Conservation (phyloP, 257 asterid genomes). For the Eustoma russellianum region DNA sequence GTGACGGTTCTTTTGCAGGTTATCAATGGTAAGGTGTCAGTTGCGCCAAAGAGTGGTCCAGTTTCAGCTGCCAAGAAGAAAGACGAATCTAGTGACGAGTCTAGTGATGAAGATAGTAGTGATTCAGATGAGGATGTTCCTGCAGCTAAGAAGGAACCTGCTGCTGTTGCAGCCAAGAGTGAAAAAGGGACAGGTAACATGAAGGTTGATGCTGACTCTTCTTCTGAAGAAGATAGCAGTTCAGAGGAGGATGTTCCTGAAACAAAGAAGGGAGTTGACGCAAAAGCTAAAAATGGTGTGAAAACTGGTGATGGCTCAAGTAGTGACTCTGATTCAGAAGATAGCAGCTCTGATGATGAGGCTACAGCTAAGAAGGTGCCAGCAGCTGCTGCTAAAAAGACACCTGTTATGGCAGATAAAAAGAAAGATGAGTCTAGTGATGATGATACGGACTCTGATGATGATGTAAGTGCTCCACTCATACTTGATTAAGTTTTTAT, state of each 20-base stretch:
- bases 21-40: conserved; percentile 6
- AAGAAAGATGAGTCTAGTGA: no score
- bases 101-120: conserved; percentile 11
- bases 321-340: not conserved
- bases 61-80: conserved; percentile 6
- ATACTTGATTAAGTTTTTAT: no score
- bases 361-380: conserved; percentile 9
- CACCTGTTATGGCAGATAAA: no score
- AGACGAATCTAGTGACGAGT: no score
- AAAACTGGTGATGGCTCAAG: conserved; percentile 11
- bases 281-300: conserved; percentile 17
- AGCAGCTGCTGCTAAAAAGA: conserved; percentile 9
- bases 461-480: no score
- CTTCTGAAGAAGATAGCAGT: conserved; percentile 23
- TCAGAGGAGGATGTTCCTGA: conserved; percentile 25
- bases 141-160: conserved; percentile 11
- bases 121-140: conserved; percentile 16
- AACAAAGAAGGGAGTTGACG: conserved; percentile 18
- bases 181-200: conserved; percentile 3
- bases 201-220: conserved; percentile 32
- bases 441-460: no score
- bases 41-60: conserved; percentile 13
- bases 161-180: conserved; percentile 8
- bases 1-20: conserved; percentile 3
- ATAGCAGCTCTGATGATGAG: conserved; percentile 31